Evolutionary conservation across 179 eudicot species (phyloP).

Genomic region (Beta corolliflora): DNA sequence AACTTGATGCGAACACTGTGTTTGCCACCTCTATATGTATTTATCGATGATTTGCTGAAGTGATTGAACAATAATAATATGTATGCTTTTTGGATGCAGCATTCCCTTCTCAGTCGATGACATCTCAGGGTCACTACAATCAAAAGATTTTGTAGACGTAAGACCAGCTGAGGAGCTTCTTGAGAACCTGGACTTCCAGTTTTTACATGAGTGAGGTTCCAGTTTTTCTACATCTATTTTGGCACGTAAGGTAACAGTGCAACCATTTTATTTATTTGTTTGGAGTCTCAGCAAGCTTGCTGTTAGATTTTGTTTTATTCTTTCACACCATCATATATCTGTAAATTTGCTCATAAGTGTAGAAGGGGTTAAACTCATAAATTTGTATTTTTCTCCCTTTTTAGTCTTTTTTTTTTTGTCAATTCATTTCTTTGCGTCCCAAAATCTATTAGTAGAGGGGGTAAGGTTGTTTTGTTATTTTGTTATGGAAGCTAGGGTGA

Average conservation of each 20-base stretch:
- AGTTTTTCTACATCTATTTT: constrained; percentile 11
- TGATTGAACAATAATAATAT: not conserved
- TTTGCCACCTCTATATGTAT: not conserved
- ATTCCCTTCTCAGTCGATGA: constrained; percentile 92
- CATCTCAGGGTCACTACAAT: constrained; percentile 59
- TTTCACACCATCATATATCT: constrained; percentile 33
- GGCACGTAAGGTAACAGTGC: constrained; percentile 22
- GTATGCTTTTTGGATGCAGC: constrained; percentile 42
- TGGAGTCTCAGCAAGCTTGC: constrained; percentile 29
- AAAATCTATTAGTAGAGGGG: constrained; percentile 14
- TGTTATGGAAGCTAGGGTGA: constrained; percentile 1
- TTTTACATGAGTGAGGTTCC: constrained; percentile 72
- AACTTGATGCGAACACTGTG: too few relatives aligned
- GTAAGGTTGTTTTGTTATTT: constrained; percentile 3
- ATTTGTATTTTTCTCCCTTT: constrained; percentile 20
- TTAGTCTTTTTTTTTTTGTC: constrained; percentile 7
- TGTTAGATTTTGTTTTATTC: constrained; percentile 35
- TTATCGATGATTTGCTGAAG: not conserved
- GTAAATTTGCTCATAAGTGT: constrained; percentile 38
- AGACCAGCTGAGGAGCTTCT: constrained; percentile 65
- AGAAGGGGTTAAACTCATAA: constrained; percentile 23
- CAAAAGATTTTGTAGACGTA: constrained; percentile 67
- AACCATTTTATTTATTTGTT: constrained; percentile 32
- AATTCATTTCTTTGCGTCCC: constrained; percentile 32
- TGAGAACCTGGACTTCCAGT: constrained; percentile 82